Base-by-base conservation (phyloP, 2,329 filamentous ascomycete species). In the Geosmithia putterillii region DNA sequence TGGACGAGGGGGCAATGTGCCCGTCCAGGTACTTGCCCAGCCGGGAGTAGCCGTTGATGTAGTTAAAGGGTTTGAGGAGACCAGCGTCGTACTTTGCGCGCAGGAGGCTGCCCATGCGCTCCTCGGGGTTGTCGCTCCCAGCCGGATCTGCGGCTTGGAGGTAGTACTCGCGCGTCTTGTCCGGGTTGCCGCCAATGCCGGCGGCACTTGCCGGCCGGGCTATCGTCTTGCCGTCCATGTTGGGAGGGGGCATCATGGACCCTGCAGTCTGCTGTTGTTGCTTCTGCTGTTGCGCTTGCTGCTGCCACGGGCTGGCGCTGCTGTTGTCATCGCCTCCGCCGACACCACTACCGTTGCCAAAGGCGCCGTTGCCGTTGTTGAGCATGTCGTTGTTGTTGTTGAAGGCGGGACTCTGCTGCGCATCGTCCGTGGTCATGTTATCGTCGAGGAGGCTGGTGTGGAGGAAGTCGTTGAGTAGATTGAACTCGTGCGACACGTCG, bases 81-180 rank as follows among this genome's bases (percentile, higher is more conserved):
- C 92, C 92, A 1, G 92, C 92, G 52, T 96, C 89, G 63, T 95
- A 94, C 63, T 98, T 98, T 49, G 92, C 92, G 59, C 84, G 86
- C 45, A 98, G 76, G 7, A 98, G 77, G 52, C 92, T 87, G 56
- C 90, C 84, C 86, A 98, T 95, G 47, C 92, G 83, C 60, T 95
- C 87, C 62, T 95, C 89, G 12, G 92, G 88, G 19, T 83, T 84
- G 52, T 87, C 74, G 52, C 77, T 76, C 42, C 90, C 90, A 6
- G 86, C 86, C 2, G 92, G 92, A 60, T 98, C 92, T 41, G 92
- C 92, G 14, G 92, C 92, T 50, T 94, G 94, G 64, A 96, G 83
- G 65, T 95, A 96, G 64, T 95, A 98, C 59, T 96, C 90, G 52
- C 86, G 76, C 23, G 85, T 71, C 60, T 80, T 80, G 55, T 92